A percentile compares a stretch with the other conserved stretches of the same genome.
Conservation (phyloP, 805 yeast genomes). For the Monosporozyma siamensis region DNA sequence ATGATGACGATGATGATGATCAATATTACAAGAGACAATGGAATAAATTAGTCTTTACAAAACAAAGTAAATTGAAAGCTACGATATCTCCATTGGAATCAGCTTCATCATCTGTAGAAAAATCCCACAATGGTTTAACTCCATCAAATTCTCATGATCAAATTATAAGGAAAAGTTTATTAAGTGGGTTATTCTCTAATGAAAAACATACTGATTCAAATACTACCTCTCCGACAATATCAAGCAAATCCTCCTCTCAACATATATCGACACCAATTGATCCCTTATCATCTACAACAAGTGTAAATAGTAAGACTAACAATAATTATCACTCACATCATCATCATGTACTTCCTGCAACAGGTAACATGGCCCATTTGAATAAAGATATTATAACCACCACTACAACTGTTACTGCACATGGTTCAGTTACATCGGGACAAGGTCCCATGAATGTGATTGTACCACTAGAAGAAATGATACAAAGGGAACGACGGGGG, state of each 20-base stretch:
- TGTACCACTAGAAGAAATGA: constrained; percentile 4
- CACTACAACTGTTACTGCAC: constrained; percentile 13
- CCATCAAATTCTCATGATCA: constrained; percentile 3
- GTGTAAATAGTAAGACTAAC: neutral
- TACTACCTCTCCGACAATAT: neutral
- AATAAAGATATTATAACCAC: constrained; percentile 1
- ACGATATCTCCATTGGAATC: neutral
- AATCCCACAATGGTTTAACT: neutral
- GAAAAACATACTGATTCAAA: constrained; percentile 6
- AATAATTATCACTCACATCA: neutral
- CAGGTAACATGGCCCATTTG: neutral
- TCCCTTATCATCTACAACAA: neutral
- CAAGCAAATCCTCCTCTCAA: neutral
- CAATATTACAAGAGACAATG: constrained; percentile 26
- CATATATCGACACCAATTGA: neutral
- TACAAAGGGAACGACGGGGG: constrained; percentile 4
- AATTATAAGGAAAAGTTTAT: constrained; percentile 20
- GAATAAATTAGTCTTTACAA: constrained; percentile 24
- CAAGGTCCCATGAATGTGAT: constrained; percentile 6
- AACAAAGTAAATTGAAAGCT: constrained; percentile 7
- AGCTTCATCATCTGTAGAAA: neutral
- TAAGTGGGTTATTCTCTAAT: constrained; percentile 25
- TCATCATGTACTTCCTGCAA: neutral
- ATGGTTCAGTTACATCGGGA: constrained; percentile 25
- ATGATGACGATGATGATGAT: constrained; percentile 24